Evolutionary conservation across 1,284 basidiomycete species (phyloP).

Genomic region (Apiotrichum porosum): DNA sequence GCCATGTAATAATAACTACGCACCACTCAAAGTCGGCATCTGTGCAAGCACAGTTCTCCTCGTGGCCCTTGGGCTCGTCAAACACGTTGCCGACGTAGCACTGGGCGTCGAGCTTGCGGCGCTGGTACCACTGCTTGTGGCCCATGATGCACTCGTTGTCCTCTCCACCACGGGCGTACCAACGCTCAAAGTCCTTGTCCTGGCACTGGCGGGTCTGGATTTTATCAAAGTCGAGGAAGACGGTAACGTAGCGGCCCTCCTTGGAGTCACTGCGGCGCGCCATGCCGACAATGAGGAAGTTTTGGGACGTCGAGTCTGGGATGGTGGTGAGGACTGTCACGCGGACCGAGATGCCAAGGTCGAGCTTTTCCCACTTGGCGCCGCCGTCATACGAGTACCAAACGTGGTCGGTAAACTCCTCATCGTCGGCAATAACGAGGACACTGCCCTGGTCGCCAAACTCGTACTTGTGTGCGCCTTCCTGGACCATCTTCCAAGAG

Average conservation of each 20-base stretch:
- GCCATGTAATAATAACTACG: conserved; percentile 26
- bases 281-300: conserved; percentile 75
- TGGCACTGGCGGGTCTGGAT: conserved; percentile 66
- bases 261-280: conserved; percentile 60
- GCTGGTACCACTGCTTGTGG: conserved; percentile 92
- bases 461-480: conserved; percentile 86
- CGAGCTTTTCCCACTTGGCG: conserved; percentile 67
- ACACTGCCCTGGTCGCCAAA: conserved; percentile 87
- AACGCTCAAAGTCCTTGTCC: conserved; percentile 74
- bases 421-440: conserved; percentile 80
- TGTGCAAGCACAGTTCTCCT: conserved; percentile 77
- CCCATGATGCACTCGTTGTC: conserved; percentile 87
- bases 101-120: conserved; percentile 75
- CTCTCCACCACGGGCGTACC: conserved; percentile 69
- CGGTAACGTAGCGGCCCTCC: conserved; percentile 63
- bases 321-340: conserved; percentile 73
- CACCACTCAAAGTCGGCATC: conserved; percentile 92
- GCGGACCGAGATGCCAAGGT: conserved; percentile 68
- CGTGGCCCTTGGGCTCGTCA: conserved; percentile 71
- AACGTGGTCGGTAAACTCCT: conserved; percentile 68
- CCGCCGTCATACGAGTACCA: conserved; percentile 84
- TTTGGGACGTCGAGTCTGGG: conserved; percentile 88
- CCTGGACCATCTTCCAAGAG: conserved; percentile 72
- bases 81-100: conserved; percentile 94
- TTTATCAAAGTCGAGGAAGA: conserved; percentile 79